Base-by-base conservation (phyloP, 2,329 filamentous ascomycete species). In the Monosporascus sp. region DNA sequence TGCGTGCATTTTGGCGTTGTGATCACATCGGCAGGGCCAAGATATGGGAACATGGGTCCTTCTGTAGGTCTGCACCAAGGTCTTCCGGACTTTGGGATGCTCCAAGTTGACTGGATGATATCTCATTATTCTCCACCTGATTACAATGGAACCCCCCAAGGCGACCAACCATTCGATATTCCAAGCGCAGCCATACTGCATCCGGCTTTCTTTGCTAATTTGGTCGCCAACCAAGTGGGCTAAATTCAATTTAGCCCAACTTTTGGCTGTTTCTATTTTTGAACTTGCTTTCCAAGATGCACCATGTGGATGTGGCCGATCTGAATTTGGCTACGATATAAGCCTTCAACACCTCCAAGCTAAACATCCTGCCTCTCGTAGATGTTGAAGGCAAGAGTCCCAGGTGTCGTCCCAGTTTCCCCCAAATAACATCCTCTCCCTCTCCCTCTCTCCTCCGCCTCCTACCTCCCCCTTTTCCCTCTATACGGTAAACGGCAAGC, bases 271-370 rank as follows among this genome's bases (percentile, higher is more conserved):
- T 46, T 46, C 43, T 46, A 46, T 46, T 46, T 46, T 46, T 46
- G 43, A 46, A 46, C 24, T 24, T 8, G 22, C 9, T 15, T 24
- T n/a, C n/a, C 43, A 46, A 24, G 7, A 18, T 44, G 41, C 7
- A 15, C 7, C n/a, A 44, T 46, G 24, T 46, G 43, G 43, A 46
- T 46, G 24, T 63, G 75, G 74, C 63, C 73, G 62, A 68, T 63
- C 68, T 65, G 65, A 67, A 67, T 65, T 67, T 71, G 74, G 72
- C 76, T 73, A 76, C 70, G 73, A 80, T 82, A 82, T 82, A 82
- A 82, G 78, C 71, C 77, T 76, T 76, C 75, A 35, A 72, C 71
- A 70, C 72, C 70, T 74, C 71, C 72, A 72, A 70, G 66, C 64
- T 67, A 62, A 61, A 65, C 58, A 68, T 65, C 70, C 70, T 70